A percentile compares a stretch with the other conserved stretches of the same genome.
Conservation (phyloP, 2,329 filamentous ascomycete genomes). For the Exophiala dermatitidis region DNA sequence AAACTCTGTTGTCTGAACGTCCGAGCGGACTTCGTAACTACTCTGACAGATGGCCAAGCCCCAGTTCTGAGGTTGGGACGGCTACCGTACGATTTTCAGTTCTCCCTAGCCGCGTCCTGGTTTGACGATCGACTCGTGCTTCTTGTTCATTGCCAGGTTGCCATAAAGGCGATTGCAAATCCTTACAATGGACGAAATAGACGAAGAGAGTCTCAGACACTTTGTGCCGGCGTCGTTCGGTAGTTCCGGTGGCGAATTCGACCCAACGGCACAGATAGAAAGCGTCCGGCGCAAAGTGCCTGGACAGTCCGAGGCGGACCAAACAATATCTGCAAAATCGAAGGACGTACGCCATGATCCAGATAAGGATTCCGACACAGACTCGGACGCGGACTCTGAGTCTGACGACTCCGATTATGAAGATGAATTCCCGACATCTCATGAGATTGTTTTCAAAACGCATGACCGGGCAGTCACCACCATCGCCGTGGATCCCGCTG, state of each 20-base stretch:
- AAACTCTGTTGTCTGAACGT: too few relatives aligned
- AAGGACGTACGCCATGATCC: conserved; percentile 30
- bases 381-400: conserved; percentile 42
- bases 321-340: conserved; percentile 30
- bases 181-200: conserved; percentile 14
- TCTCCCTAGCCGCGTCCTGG: too few relatives aligned
- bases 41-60: too few relatives aligned
- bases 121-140: neutral
- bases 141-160: neutral
- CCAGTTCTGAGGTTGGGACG: too few relatives aligned
- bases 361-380: conserved; percentile 11
- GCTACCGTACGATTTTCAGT: too few relatives aligned
- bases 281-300: conserved; percentile 58
- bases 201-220: conserved; percentile 42
- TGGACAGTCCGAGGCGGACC: conserved; percentile 31
- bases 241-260: conserved; percentile 65
- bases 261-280: conserved; percentile 74
- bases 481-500: conserved; percentile 74
- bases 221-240: conserved; percentile 81
- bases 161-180: neutral
- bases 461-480: conserved; percentile 83
- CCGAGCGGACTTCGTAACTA: too few relatives aligned
- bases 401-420: conserved; percentile 57
- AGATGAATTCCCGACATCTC: conserved; percentile 85
- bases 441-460: conserved; percentile 86